Evolutionary conservation across 1,284 basidiomycete genomes (phyloP).

Genomic region (Phellopilus nigrolimitatus): DNA sequence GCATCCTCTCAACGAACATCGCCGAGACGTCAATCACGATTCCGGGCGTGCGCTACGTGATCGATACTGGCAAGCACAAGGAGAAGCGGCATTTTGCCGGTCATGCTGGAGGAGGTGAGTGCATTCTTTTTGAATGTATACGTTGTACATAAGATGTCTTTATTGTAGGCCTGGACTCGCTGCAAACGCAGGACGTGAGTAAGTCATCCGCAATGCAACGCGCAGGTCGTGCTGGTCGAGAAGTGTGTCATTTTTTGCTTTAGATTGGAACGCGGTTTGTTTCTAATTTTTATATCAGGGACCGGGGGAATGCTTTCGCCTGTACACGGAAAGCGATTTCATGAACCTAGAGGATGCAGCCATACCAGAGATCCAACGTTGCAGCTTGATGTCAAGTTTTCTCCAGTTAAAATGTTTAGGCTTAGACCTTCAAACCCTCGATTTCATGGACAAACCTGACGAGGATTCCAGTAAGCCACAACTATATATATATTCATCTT

Average conservation of each 20-base stretch:
- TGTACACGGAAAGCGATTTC: constrained; percentile 83
- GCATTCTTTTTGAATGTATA: constrained; percentile 5
- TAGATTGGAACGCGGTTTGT: neutral
- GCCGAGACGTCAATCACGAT: constrained; percentile 99
- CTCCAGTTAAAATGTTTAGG: constrained; percentile 82
- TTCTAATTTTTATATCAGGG: constrained; percentile 40
- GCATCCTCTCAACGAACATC: constrained; percentile 93
- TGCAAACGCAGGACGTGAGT: constrained; percentile 81
- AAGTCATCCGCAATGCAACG: constrained; percentile 85
- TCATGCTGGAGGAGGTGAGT: constrained; percentile 60
- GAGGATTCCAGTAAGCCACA: constrained; percentile 56
- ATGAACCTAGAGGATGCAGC: constrained; percentile 58
- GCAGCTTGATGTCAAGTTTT: constrained; percentile 77
- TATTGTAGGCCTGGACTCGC: constrained; percentile 76
- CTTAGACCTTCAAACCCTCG: constrained; percentile 72
- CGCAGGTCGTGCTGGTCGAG: constrained; percentile 87
- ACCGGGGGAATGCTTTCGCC: constrained; percentile 78
- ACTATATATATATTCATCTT: neutral
- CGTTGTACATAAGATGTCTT: constrained; percentile 6
- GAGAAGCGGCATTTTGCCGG: constrained; percentile 83
- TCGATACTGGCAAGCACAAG: constrained; percentile 94
- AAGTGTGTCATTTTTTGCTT: constrained; percentile 44
- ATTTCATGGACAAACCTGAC: constrained; percentile 84
- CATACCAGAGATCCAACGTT: constrained; percentile 86
- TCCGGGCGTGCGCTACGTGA: constrained; percentile 91